phyloP scores from a whole-genome alignment of 305 asterid species.

The Plantago lanceolata region DNA sequence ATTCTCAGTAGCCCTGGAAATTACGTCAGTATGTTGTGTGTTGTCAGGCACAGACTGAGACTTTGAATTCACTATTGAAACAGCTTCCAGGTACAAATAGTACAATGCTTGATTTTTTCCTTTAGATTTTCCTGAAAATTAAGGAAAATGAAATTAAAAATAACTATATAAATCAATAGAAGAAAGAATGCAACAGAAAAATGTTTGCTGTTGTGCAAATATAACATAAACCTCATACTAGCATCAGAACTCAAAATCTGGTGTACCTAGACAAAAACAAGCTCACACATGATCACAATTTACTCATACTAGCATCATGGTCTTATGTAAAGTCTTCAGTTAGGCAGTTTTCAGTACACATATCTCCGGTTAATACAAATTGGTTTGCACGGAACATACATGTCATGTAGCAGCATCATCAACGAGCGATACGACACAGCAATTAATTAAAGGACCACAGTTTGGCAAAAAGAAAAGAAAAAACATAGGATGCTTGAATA shows the following conservation, averaged over 20 bases:
- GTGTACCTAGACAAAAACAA: constrained; percentile 17
- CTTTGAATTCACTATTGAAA: constrained; percentile 78
- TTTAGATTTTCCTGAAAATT: constrained; percentile 69
- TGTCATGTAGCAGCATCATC: not conserved
- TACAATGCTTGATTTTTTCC: constrained; percentile 77
- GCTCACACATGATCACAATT: constrained; percentile 9
- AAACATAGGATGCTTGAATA: constrained; percentile 11
- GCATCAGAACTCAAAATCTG: constrained; percentile 13
- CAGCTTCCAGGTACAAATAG: constrained; percentile 76
- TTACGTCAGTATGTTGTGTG: constrained; percentile 39
- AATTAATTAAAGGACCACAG: not conserved
- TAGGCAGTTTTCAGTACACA: constrained; percentile 1
- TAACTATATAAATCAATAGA: no score
- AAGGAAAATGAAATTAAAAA: not conserved
- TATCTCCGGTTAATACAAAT: not conserved
- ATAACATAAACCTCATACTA: constrained; percentile 7
- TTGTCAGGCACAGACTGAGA: constrained; percentile 60
- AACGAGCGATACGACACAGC: not conserved
- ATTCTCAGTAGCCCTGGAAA: constrained; percentile 49
- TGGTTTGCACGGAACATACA: not conserved
- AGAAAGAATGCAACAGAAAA: constrained; percentile 6
- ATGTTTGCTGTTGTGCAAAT: constrained; percentile 14
- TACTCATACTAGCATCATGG: constrained; percentile 10
- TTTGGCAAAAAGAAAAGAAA: not conserved
- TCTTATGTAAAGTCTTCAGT: constrained; percentile 5